Evolutionary conservation across 2,329 filamentous ascomycete species (phyloP), one percentile per base, ranked within the genome.

Genomic region (Trichothecium roseum): DNA sequence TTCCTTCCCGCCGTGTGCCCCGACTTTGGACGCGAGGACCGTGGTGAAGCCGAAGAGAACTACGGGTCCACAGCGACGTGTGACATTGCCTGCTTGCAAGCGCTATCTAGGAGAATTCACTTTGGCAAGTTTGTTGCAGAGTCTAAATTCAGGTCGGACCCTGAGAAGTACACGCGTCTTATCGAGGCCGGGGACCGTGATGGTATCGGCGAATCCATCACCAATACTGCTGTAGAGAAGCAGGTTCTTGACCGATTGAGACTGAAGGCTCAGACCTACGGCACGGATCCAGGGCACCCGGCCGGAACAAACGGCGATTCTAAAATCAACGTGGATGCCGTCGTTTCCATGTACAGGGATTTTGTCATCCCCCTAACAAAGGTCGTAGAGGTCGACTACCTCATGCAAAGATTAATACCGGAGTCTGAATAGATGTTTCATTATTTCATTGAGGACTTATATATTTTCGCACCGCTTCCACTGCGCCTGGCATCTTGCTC

Each of bases 121-220:
- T 98, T 94, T 63, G 91, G 91, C 47, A 98, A 96, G 64, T 96
- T 96, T 52, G 91, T 98, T 8, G 91, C 91, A 30, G 91, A 98
- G 69, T 80, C 81, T 40, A 98, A 98, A 64, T 98, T 95, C 62
- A 74, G 74, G 48, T 80, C 82, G 32, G 84, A 96, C 47, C 72
- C 78, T 20, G 84, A 88, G 48, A 73, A 66, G 42, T 98, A 89
- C 56, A 88, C 84, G 5, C 68, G 68, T 42, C 60, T 96, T 59
- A 96, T 98, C 63, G 78, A 80, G 57, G 81, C 77, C 2, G 78
- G 69, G 42, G 88, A 98, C 57, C 70, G 83, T 5, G 66, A 78
- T 37, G 89, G 81, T 3, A 89, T 98, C 46, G 87, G 81, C 50
- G 80, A 78, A 22, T 87, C 88, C 27, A 98, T 98, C 55, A 96